phyloP scores from a whole-genome alignment of 2,329 filamentous ascomycete genomes.

The Mycocentrospora acerina region DNA sequence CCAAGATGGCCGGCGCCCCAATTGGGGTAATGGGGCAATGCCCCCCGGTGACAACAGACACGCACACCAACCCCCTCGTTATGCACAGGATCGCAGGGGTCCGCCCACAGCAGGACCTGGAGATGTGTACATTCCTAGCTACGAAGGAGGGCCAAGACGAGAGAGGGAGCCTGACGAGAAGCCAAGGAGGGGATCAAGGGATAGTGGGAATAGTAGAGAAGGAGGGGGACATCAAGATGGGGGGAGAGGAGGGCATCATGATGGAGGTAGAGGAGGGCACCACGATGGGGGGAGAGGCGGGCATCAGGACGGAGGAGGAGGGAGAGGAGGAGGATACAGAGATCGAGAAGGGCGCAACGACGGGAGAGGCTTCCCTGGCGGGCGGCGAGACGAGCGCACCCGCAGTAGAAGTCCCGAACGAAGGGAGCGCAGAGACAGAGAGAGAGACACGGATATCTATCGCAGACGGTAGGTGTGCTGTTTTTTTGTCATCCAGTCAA shows the following conservation, averaged over 20 bases:
- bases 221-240: constrained; percentile 35
- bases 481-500: too few relatives aligned
- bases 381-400: too few relatives aligned
- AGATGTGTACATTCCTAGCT: constrained; percentile 51
- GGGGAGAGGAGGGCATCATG: constrained; percentile 26
- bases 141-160: constrained; percentile 29
- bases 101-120: constrained; percentile 12
- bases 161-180: constrained; percentile 40
- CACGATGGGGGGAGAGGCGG: too few relatives aligned
- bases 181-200: constrained; percentile 33
- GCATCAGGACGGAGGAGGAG: constrained; percentile 31
- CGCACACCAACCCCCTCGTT: constrained; percentile 38
- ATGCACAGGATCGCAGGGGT: constrained; percentile 29
- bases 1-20: constrained; percentile 32
- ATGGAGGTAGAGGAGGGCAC: too few relatives aligned
- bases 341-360: too few relatives aligned
- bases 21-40: constrained; percentile 36
- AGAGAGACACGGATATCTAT: constrained; percentile 33
- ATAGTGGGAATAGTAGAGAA: constrained; percentile 40
- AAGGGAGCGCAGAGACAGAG: constrained; percentile 25
- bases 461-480: constrained; percentile 17
- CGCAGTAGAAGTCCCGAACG: constrained; percentile 41
- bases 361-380: too few relatives aligned
- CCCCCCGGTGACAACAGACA: constrained; percentile 41
- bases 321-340: constrained; percentile 34